Conservation (phyloP, 2,329 filamentous ascomycete genomes). For the Bipolaris oryzae region DNA sequence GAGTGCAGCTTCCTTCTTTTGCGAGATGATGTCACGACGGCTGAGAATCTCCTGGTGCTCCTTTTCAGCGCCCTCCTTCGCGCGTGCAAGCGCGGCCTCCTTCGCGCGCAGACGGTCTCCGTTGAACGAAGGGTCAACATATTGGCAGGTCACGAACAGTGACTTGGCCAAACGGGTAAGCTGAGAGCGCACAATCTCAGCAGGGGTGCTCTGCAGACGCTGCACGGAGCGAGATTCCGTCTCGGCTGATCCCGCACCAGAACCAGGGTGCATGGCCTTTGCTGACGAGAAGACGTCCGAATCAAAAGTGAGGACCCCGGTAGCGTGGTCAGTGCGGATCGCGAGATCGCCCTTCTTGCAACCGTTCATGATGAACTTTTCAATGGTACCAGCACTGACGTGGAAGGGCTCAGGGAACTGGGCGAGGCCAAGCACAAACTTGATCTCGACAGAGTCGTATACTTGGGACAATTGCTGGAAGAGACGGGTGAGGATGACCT, state of each 20-base stretch:
- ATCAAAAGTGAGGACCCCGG: slow-evolving; percentile 94
- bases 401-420: slow-evolving; percentile 97
- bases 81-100: slow-evolving; percentile 77
- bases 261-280: slow-evolving; percentile 87
- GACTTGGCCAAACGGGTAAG: slow-evolving; percentile 89
- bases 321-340: slow-evolving; percentile 94
- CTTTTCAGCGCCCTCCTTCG: slow-evolving; percentile 85
- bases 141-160: slow-evolving; percentile 91
- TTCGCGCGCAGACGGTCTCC: slow-evolving; percentile 80
- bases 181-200: slow-evolving; percentile 95
- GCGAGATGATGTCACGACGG: slow-evolving; percentile 89
- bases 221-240: slow-evolving; percentile 83
- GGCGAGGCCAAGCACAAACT: slow-evolving; percentile 90
- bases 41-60: slow-evolving; percentile 86
- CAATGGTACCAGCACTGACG: slow-evolving; percentile 85
- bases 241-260: slow-evolving; percentile 85
- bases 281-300: slow-evolving; percentile 97
- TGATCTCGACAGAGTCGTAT: slow-evolving; percentile 95
- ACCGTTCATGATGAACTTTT: slow-evolving; percentile 99
- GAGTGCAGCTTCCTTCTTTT: slow-evolving; percentile 95
- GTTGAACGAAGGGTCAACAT: slow-evolving; percentile 89
- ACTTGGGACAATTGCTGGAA: slow-evolving; percentile 99
- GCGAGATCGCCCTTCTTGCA: slow-evolving; percentile 99
- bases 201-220: slow-evolving; percentile 94
- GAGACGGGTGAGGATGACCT: slow-evolving; percentile 95